These are phyloP conservation scores for Trichoderma lentiforme DNA, from an alignment of 2,329 filamentous ascomycete species.

Conservation along the genomic window DNA sequence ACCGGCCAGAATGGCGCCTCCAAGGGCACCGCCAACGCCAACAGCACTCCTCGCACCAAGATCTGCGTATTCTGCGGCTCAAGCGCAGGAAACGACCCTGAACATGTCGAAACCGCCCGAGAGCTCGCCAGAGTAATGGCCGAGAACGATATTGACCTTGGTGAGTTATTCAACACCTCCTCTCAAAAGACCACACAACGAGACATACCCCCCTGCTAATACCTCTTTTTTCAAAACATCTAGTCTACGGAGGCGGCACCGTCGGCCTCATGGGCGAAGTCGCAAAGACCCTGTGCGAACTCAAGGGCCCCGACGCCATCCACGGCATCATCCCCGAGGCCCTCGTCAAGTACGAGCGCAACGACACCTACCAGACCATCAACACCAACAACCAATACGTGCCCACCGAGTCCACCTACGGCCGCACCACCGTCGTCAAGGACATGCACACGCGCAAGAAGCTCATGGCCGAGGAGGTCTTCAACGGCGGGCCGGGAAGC, in stretches of 20 bases:
- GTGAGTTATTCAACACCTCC: slow-evolving; percentile 35
- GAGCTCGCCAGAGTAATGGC: slow-evolving; percentile 72
- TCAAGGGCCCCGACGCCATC: slow-evolving; percentile 76
- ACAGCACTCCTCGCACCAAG: slow-evolving; percentile 49
- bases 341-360: slow-evolving; percentile 74
- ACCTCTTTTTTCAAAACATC: background rate
- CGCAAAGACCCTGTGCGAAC: slow-evolving; percentile 77
- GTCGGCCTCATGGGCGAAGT: slow-evolving; percentile 94
- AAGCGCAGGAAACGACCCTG: slow-evolving; percentile 66
- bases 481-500: slow-evolving; percentile 73
- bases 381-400: slow-evolving; percentile 51
- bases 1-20: slow-evolving; percentile 25
- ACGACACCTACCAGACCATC: slow-evolving; percentile 50
- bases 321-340: slow-evolving; percentile 92
- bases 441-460: slow-evolving; percentile 98
- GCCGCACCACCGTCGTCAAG: slow-evolving; percentile 79
- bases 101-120: slow-evolving; percentile 75
- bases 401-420: slow-evolving; percentile 66
- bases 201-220: background rate
- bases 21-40: slow-evolving; percentile 5
- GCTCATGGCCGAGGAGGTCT: slow-evolving; percentile 86
- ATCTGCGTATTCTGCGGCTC: slow-evolving; percentile 96
- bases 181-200: background rate
- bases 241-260: slow-evolving; percentile 92
- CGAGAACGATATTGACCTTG: slow-evolving; percentile 72